Evolutionary conservation across 257 asterid genomes (phyloP).

Genomic region (Gentiana macrophylla): DNA sequence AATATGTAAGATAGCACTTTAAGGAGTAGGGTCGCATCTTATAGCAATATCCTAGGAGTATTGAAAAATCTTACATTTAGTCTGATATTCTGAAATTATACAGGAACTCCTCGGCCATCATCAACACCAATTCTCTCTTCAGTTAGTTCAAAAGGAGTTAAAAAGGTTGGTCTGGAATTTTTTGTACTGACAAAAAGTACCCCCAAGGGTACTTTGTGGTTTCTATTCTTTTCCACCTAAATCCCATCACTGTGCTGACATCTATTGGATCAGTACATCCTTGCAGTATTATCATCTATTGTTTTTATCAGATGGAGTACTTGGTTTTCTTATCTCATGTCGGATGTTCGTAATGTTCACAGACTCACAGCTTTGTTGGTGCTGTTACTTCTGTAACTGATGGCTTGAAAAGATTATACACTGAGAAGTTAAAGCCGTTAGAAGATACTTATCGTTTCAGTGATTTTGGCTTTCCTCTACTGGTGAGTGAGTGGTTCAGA

Average conservation of each 20-base stretch:
- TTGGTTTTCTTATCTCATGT: slow-evolving; percentile 3
- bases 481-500: slow-evolving; percentile 65
- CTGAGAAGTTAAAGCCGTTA: slow-evolving; percentile 77
- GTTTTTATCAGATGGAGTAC: not conserved
- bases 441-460: slow-evolving; percentile 75
- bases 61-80: not conserved
- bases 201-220: not conserved
- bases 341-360: slow-evolving; percentile 8
- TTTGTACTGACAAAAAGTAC: not conserved
- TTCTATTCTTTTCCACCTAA: no score
- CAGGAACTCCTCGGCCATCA: slow-evolving; percentile 34
- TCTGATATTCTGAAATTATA: slow-evolving; percentile 5
- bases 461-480: slow-evolving; percentile 69
- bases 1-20: not conserved
- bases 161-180: slow-evolving; percentile 31
- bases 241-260: no score
- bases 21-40: no score
- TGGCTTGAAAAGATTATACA: slow-evolving; percentile 72
- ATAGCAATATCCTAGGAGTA: no score
- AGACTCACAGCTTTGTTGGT: slow-evolving; percentile 39
- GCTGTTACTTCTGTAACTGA: slow-evolving; percentile 79
- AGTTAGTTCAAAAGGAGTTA: slow-evolving; percentile 43
- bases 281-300: no score
- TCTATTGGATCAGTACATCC: no score
- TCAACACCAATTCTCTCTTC: slow-evolving; percentile 26